Evolutionary conservation across 352 stramenopile species (phyloP), one percentile per base, ranked within the genome.

Genomic region (Globisporangium spiculum): DNA sequence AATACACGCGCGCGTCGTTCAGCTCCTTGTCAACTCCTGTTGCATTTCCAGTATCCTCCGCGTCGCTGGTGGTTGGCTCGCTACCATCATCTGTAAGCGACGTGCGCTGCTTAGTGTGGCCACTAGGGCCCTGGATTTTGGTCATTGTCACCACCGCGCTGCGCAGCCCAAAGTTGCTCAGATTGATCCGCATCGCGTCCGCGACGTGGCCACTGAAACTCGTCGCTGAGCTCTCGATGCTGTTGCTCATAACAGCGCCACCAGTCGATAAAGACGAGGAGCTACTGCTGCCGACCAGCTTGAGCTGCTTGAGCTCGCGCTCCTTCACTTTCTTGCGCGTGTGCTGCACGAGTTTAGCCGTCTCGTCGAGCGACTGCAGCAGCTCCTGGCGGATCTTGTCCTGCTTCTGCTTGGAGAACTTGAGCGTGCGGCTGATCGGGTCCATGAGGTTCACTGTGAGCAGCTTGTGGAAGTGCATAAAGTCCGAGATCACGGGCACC

Each of bases 371-470:
- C 8, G 74, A 74, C 52, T 77, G 72, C 1, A 63, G 38, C 7
- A 85, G 41, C 60, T 87, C 81, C 12, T 79, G 74, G 61, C 69
- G 71, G 48, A 87, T 83, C 1, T 75, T 75, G 34, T 77, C 70
- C 56, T 83, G 79, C 26, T 84, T 83, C 30, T 83, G 70, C 65
- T 71, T 74, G 2, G 81, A 84, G 57, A 85, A 84, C 38, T 77
- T 74, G 38, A 90, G 78, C 14, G 79, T 88, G 16, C 81, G 74
- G 16, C 75, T 65, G 59, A 89, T 88, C 32, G 79, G 79, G 41
- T 90, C 77, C 0, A 71, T 66, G 12, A 88, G 63, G 53, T 79
- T 88, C 30, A 75, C 68, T 9, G 70, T 78, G 44, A 82, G 65
- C 36, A 83, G 56, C 7, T 63, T 74, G 48, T 90, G 81, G 27